Evolutionary conservation across 805 yeast genomes (phyloP).

Genomic region (Teunomyces gatunensis): DNA sequence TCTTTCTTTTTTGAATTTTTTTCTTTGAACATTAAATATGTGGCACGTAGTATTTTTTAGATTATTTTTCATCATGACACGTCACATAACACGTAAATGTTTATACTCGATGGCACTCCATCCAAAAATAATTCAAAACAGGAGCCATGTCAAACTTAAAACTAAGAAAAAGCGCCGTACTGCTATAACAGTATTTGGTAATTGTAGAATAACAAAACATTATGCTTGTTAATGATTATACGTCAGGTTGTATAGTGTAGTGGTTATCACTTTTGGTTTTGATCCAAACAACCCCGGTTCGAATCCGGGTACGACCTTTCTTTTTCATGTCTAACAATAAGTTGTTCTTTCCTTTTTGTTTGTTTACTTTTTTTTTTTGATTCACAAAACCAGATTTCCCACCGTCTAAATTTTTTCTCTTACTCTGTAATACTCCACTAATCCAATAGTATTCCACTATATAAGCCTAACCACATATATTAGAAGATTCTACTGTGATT

Average conservation of each 20-base stretch:
- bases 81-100: no score
- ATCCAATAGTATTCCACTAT: background rate
- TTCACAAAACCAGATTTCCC: background rate
- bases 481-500: background rate
- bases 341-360: constrained; percentile 3
- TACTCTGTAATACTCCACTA: constrained; percentile 3
- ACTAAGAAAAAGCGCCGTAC: no score
- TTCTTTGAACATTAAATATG: no score
- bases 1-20: constrained; percentile 1
- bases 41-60: background rate
- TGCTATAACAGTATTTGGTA: no score
- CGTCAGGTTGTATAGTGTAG: constrained; percentile 60
- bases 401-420: background rate
- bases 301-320: constrained; percentile 76
- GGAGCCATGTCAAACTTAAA: no score
- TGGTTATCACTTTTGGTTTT: constrained; percentile 80
- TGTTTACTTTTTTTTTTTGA: constrained; percentile 1
- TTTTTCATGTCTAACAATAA: constrained; percentile 6
- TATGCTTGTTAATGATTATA: background rate
- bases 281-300: constrained; percentile 83
- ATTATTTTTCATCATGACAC: no score
- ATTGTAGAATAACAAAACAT: background rate
- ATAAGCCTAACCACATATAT: constrained; percentile 1
- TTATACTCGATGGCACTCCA: no score
- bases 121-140: no score